Conservation (phyloP, 2,329 filamentous ascomycete species). For the Albifimbria verrucaria region DNA sequence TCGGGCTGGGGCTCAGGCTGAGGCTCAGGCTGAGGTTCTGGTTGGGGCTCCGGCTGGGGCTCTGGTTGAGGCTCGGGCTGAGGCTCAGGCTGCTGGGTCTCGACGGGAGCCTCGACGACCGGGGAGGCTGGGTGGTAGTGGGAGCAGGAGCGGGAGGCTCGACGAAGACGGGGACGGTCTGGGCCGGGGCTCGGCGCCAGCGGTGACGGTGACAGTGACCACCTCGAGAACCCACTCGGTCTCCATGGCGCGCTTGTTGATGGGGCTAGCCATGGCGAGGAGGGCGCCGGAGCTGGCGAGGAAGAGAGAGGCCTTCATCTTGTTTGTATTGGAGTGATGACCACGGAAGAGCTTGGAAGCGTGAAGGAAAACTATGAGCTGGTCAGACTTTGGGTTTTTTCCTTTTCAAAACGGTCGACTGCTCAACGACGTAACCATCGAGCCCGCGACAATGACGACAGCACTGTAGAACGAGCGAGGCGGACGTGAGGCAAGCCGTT, state of each 20-base stretch:
- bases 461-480: background rate
- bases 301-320: slow-evolving; percentile 49
- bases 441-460: background rate
- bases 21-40: slow-evolving; percentile 9
- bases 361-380: slow-evolving; percentile 11
- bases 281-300: slow-evolving; percentile 43
- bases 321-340: slow-evolving; percentile 20
- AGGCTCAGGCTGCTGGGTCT: slow-evolving; percentile 1
- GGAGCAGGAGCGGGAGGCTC: slow-evolving; percentile 14
- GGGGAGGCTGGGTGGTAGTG: slow-evolving; percentile 7
- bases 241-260: slow-evolving; percentile 37
- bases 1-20: slow-evolving; percentile 1
- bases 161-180: slow-evolving; percentile 20
- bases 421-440: background rate
- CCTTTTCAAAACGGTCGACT: background rate
- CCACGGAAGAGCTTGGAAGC: slow-evolving; percentile 2
- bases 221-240: slow-evolving; percentile 39
- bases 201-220: slow-evolving; percentile 44
- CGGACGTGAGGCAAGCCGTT: background rate
- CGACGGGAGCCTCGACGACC: slow-evolving; percentile 9
- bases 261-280: slow-evolving; percentile 41
- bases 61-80: slow-evolving; percentile 11
- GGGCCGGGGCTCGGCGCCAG: slow-evolving; percentile 18
- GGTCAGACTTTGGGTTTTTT: slow-evolving; percentile 20
- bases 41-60: slow-evolving; percentile 8